Evolutionary conservation across 371 early-diverging fungal genomes (phyloP).

Genomic region (Rhizopus sp.): DNA sequence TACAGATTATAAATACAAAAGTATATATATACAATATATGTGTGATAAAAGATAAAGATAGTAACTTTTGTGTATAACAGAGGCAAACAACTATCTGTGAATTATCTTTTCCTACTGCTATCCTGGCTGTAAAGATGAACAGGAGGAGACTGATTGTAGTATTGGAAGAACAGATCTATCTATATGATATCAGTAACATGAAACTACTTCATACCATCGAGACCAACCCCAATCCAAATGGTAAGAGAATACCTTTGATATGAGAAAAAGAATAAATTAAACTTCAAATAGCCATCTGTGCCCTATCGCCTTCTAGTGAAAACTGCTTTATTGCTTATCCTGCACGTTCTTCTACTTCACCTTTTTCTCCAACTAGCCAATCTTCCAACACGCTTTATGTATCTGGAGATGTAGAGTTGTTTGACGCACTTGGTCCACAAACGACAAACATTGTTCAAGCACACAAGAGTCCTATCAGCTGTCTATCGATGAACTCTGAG

Average conservation of each 20-base stretch:
- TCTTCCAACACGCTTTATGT: slow-evolving; percentile 32
- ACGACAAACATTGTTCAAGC: slow-evolving; percentile 91
- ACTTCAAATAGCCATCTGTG: slow-evolving; percentile 72
- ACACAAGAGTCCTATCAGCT: slow-evolving; percentile 89
- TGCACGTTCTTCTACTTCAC: slow-evolving; percentile 61
- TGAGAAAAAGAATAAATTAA: slow-evolving; percentile 63
- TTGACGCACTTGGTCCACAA: slow-evolving; percentile 83
- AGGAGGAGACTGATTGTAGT: slow-evolving; percentile 89
- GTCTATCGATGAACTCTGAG: slow-evolving; percentile 82
- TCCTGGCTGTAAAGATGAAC: slow-evolving; percentile 94
- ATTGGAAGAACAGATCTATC: slow-evolving; percentile 87
- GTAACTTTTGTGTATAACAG: slow-evolving; percentile 34
- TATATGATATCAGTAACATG: slow-evolving; percentile 97
- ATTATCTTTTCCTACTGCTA: slow-evolving; percentile 88
- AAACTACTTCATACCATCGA: slow-evolving; percentile 93
- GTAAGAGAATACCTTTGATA: slow-evolving; percentile 49
- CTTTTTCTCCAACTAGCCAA: slow-evolving; percentile 34
- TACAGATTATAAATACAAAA: slow-evolving; percentile 96
- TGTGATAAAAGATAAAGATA: not conserved
- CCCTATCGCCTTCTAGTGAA: slow-evolving; percentile 92
- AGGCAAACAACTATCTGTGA: slow-evolving; percentile 96
- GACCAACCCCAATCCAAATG: slow-evolving; percentile 87
- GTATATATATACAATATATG: slow-evolving; percentile 33
- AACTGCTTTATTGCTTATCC: slow-evolving; percentile 95
- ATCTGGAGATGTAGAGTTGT: slow-evolving; percentile 88